Evolutionary conservation across 2,329 filamentous ascomycete genomes (phyloP), one percentile per base, ranked within the genome.

Genomic region (Nemania sp.): DNA sequence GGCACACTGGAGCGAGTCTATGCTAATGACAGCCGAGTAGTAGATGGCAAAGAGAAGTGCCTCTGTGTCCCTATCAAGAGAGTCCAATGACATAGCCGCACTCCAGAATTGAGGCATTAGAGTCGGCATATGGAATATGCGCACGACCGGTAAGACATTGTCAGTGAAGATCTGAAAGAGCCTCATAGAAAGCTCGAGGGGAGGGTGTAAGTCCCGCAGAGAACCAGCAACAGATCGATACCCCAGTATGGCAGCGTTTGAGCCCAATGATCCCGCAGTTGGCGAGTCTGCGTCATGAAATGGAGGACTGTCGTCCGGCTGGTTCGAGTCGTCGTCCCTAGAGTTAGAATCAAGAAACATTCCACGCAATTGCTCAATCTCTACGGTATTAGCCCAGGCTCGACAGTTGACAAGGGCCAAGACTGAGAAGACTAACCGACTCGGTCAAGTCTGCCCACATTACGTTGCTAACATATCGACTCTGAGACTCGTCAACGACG

Each of bases 21-120:
- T 72, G 60, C 82, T 83, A 3, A 82, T 85, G 2, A 86, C 77
- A 0, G 83, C 80, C 1, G 79, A 80, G 61, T 87, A 84, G 71
- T 88, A 89, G 47, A 90, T 82, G 7, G 84, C 75, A 67, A 89
- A 88, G 1, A 89, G 72, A 25, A 88, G 72, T 3, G 82, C 79
- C 69, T 89, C 87, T 12, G 83, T 77, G 12, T 79, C 78, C 65
- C 82, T 86, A 11, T 60, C 65, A 37, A 64, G 54, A 46, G 52
- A 57, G 21, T 65, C 52, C 42, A 66, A 43, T 7, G 47, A 51
- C 12, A 64, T 59, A 6, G 72, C 63, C 1, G 69, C 60, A 5
- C 67, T 53, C 67, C 68, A 71, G 62, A 71, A 74, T 1, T 68
- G 59, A 4, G 49, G 57, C 17, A 64, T 64, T 15, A 69, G 37